Conservation (phyloP, 371 early-diverging fungal species). For the Rhizomucor pusillus region DNA sequence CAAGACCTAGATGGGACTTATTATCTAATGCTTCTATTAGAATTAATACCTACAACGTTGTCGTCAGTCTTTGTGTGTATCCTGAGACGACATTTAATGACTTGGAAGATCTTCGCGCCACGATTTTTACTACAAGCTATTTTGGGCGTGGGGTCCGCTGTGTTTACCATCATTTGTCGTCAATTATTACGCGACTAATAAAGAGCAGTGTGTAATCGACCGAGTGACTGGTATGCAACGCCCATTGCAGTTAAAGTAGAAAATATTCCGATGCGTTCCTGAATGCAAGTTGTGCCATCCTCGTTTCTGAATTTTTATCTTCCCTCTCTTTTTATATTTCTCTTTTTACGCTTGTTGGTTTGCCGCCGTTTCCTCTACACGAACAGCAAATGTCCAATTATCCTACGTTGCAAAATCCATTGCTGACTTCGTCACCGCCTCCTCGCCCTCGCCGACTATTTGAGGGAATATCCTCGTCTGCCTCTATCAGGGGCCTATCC, state of each 20-base stretch:
- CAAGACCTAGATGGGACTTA: constrained; percentile 4
- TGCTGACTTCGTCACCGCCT: constrained; percentile 9
- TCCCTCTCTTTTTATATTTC: not conserved
- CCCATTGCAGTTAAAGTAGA: not conserved
- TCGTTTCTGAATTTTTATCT: not conserved
- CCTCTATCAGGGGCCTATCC: constrained; percentile 13
- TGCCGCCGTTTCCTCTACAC: not conserved
- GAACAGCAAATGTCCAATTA: constrained; percentile 7
- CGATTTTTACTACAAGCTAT: constrained; percentile 72
- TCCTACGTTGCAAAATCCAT: constrained; percentile 11
- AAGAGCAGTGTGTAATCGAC: not conserved
- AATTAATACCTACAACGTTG: constrained; percentile 48
- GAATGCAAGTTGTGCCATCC: not conserved
- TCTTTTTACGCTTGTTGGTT: not conserved
- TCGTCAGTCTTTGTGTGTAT: constrained; percentile 56
- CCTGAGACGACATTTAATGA: constrained; percentile 88
- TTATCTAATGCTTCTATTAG: constrained; percentile 43
- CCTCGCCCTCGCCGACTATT: not conserved
- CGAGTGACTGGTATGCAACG: constrained; percentile 1
- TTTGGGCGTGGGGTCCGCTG: constrained; percentile 25
- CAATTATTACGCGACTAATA: not conserved
- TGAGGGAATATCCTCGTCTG: not conserved
- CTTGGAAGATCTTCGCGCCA: constrained; percentile 95
- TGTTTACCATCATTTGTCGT: not conserved
- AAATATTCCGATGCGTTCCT: constrained; percentile 10